Evolutionary conservation across 2,329 filamentous ascomycete genomes (phyloP).

Genomic region (Chaetomium sp.): DNA sequence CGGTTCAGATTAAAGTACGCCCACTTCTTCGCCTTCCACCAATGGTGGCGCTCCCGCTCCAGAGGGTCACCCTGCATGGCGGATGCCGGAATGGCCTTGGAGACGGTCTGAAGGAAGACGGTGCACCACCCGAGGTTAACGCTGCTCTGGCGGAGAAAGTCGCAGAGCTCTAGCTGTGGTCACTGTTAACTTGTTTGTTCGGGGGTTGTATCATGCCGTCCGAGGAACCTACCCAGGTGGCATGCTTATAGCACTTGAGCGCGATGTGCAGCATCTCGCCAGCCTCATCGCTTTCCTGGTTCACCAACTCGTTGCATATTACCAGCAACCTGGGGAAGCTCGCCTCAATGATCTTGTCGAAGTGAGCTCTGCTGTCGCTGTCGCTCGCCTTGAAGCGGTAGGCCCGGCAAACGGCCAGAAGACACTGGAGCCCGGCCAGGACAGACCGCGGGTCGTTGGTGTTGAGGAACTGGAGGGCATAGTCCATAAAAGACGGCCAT

Average conservation of each 20-base stretch:
- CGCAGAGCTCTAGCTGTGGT: constrained; percentile 80
- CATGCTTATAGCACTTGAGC: constrained; percentile 97
- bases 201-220: too few species aligned
- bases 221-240: constrained; percentile 75
- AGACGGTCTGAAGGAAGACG: constrained; percentile 86
- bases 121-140: constrained; percentile 95
- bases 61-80: constrained; percentile 78
- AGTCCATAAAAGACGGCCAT: constrained; percentile 94
- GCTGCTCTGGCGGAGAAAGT: constrained; percentile 74
- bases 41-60: constrained; percentile 91
- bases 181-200: constrained; percentile 36
- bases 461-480: constrained; percentile 85
- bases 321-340: constrained; percentile 85
- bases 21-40: constrained; percentile 99
- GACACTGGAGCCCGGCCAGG: constrained; percentile 89
- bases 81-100: constrained; percentile 77
- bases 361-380: constrained; percentile 75
- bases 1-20: constrained; percentile 97
- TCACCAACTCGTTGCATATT: constrained; percentile 86
- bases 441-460: constrained; percentile 84
- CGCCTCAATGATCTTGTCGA: constrained; percentile 90
- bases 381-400: constrained; percentile 89
- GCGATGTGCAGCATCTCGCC: constrained; percentile 96
- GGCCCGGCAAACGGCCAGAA: constrained; percentile 91
- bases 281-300: constrained; percentile 89